phyloP scores from a whole-genome alignment of 1,284 basidiomycete species.

The Cryptococcus wingfieldii region DNA sequence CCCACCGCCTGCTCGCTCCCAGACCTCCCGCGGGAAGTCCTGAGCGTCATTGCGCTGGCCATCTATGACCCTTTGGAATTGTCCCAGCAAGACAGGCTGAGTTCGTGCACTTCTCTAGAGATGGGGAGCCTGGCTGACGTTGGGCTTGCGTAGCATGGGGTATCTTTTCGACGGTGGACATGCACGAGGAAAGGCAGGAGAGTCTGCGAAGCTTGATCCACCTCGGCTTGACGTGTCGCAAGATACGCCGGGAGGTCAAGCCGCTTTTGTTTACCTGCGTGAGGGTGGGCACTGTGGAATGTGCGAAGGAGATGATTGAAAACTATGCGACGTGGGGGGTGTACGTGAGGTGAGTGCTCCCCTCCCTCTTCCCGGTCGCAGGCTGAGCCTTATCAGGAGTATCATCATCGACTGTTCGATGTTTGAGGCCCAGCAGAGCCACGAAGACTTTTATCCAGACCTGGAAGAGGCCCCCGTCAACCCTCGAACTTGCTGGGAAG shows the following conservation, averaged over 20 bases:
- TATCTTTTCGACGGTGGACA: slow-evolving; percentile 42
- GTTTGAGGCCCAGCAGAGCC: slow-evolving; percentile 25
- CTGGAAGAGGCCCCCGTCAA: neutral
- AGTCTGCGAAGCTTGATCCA: slow-evolving; percentile 29
- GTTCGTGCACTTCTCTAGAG: slow-evolving; percentile 18
- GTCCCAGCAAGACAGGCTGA: slow-evolving; percentile 41
- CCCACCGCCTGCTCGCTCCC: slow-evolving; percentile 1
- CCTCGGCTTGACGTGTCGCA: slow-evolving; percentile 31
- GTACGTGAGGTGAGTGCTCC: slow-evolving; percentile 30
- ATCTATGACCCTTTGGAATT: slow-evolving; percentile 41
- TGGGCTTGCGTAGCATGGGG: slow-evolving; percentile 33
- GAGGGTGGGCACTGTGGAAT: slow-evolving; percentile 22
- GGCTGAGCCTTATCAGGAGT: slow-evolving; percentile 11
- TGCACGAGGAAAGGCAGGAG: slow-evolving; percentile 36
- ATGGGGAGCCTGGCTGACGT: neutral
- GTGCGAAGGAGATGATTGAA: slow-evolving; percentile 25
- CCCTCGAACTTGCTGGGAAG: slow-evolving; percentile 35
- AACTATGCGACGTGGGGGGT: slow-evolving; percentile 33
- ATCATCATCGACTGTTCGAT: slow-evolving; percentile 43
- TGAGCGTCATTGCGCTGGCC: slow-evolving; percentile 30
- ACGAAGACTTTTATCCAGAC: neutral
- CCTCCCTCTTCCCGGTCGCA: neutral
- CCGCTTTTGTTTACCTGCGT: slow-evolving; percentile 40
- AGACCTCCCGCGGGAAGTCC: slow-evolving; percentile 32
- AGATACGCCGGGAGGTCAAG: slow-evolving; percentile 30